Base-by-base conservation (phyloP, 345 rosid species). In the Lepidium didymum region DNA sequence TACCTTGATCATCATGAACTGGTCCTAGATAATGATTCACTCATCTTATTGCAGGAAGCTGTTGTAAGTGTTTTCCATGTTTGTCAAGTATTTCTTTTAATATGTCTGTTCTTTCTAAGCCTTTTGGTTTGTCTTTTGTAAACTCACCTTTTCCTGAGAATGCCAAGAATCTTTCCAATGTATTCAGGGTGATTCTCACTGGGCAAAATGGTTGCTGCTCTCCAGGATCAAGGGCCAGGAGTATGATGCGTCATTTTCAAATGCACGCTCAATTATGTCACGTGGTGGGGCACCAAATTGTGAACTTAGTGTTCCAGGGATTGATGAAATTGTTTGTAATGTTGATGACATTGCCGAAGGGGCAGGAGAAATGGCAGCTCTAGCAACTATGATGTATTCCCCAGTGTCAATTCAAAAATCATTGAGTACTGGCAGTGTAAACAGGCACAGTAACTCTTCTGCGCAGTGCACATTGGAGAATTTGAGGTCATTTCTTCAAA, bases 301-400 rank as follows among this genome's bases (percentile, higher is more conserved):
- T 75, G 82, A 80, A 80, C 80, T 83, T 44, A 78, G 46, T 82
- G 79, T 72, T 68, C 70, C 75, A 59, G 92, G 82, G 78, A 70
- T 78, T 49, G 83, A 87, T 62, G 90, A 87, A 61, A 81, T 82
- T 68, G 83, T 91, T 78, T 82, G 60, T 61, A 87, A 96, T 27
- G 86, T 94, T 58, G 97, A 94, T 75, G 99, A 94, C 78, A 89
- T 94, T 64, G 97, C 95, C 4, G 99, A 91, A 82, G 93, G 95
- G 79, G 96, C 88, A 34, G 87, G 91, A 66, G 96, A 91, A 83
- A 68, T 94, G 92, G 97, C 96, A 41, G 99, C 99, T 77, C 75
- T 94, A 76, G 96, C 99, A 70, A 94, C 99, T 77, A 82, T 94
- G 71, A 85, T 94, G 96, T 83, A 78, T 72, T 89, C 96, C 43